Evolutionary conservation across 2,329 filamentous ascomycete species (phyloP), one percentile per base, ranked within the genome.

Genomic region (Talaromyces albobiverticillius): DNA sequence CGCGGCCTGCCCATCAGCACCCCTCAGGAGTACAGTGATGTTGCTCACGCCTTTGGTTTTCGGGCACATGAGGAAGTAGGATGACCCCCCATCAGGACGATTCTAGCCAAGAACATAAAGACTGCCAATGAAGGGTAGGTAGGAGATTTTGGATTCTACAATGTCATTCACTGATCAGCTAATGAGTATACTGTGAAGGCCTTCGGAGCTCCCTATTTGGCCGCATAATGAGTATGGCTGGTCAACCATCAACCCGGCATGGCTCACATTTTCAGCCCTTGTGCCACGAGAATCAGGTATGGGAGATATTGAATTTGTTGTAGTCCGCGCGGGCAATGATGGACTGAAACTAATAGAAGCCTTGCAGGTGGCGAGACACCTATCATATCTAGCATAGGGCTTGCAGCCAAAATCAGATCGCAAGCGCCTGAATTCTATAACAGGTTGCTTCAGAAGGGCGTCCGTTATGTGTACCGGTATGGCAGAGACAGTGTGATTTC

Each of bases 191-290:
- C n/a, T n/a, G n/a, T n/a, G n/a, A n/a, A n/a, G n/a, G n/a, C 40
- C 40, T 5, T 20, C 40, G 3, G 40, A 43, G 11, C n/a, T 43
- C 18, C 40, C 40, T 9, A 43, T 43, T 18, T 43, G 40, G 40
- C 40, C 40, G 8, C 40, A 43, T 7, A 43, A 43, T 23, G 40
- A 43, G n/a, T 43, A 43, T 7, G 40, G 40, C 1, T 43, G 40
- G 40, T 43, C 40, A 20, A 43, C 40, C 25, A 43, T 43, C 40
- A 43, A 43, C 11, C 40, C 40, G 25, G 18, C 20, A 7, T 43
- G 40, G 40, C 40, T 43, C 40, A 43, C 40, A 10, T 43, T 43
- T n/a, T n/a, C n/a, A n/a, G n/a, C n/a, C n/a, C n/a, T n/a, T n/a
- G n/a, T n/a, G n/a, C n/a, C n/a, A n/a, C n/a, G n/a, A n/a, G n/a